Percentiles rank a stretch among this genome's conserved stretches.
Evolutionary conservation across 352 stramenopile genomes (phyloP).

Genomic region (Globisporangium megalacanthum): DNA sequence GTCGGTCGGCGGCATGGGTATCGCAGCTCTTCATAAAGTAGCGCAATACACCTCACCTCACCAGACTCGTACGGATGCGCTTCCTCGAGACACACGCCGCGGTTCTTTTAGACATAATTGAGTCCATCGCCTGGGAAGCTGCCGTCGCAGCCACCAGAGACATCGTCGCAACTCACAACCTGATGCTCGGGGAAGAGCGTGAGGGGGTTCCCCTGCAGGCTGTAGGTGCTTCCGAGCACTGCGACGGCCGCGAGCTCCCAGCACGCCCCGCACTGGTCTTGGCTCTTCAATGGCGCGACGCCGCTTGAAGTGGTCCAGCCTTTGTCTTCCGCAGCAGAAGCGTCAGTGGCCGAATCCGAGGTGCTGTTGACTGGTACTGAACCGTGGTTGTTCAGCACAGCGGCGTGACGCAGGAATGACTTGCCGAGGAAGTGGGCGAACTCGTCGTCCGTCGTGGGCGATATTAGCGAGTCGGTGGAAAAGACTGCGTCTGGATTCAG

Average conservation of each 20-base stretch:
- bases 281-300: constrained; percentile 88
- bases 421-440: constrained; percentile 46
- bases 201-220: constrained; percentile 63
- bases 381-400: neutral
- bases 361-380: constrained; percentile 9
- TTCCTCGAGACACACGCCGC: constrained; percentile 74
- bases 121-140: constrained; percentile 87
- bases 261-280: constrained; percentile 96
- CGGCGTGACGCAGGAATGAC: constrained; percentile 26
- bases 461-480: constrained; percentile 62
- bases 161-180: constrained; percentile 85
- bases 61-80: constrained; percentile 82
- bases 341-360: constrained; percentile 22
- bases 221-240: constrained; percentile 88
- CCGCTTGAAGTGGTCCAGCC: constrained; percentile 64
- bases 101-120: constrained; percentile 74
- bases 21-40: too few relatives aligned
- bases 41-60: too few relatives aligned
- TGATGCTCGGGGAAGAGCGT: constrained; percentile 91
- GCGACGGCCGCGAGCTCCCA: constrained; percentile 95
- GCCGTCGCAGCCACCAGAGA: constrained; percentile 86
- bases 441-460: constrained; percentile 64
- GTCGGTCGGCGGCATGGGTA: too few relatives aligned
- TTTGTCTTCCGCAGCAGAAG: constrained; percentile 16
- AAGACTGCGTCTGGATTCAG: constrained; percentile 58